Conservation (phyloP, 2,329 filamentous ascomycete genomes). For the Neospermospora avenae region DNA sequence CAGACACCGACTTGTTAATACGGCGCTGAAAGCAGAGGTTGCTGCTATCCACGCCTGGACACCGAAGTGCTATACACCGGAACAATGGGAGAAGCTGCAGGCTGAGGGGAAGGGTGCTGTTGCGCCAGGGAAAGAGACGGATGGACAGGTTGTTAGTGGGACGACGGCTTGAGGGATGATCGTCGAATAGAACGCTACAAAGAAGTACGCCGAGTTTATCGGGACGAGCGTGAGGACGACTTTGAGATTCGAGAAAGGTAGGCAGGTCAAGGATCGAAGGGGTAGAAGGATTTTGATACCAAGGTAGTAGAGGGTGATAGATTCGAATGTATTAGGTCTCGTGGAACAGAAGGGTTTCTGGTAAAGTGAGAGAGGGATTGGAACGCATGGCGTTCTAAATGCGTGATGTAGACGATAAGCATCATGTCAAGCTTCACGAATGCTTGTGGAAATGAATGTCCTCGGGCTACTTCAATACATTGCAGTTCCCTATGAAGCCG, state of each 20-base stretch:
- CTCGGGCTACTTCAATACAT: too few species aligned
- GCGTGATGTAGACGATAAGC: not conserved
- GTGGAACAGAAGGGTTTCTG: not conserved
- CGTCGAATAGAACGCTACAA: not conserved
- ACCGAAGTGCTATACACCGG: constrained; percentile 69
- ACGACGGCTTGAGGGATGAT: constrained; percentile 28
- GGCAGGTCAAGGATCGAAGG: not conserved
- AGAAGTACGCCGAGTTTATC: not conserved
- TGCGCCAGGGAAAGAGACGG: constrained; percentile 34
- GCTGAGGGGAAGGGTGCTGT: constrained; percentile 30
- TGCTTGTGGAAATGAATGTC: too few species aligned
- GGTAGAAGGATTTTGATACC: not conserved
- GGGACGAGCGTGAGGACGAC: too few species aligned
- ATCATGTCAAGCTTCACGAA: not conserved
- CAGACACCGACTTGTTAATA: constrained; percentile 66
- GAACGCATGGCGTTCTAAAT: not conserved
- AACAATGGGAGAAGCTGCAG: constrained; percentile 68
- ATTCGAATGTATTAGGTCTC: not conserved
- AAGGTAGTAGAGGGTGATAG: not conserved
- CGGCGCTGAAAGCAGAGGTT: constrained; percentile 65
- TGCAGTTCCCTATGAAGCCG: too few species aligned
- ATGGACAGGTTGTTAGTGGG: constrained; percentile 33
- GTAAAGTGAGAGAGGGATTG: not conserved
- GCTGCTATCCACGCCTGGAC: constrained; percentile 75
- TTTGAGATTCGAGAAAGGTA: not conserved